These are phyloP conservation scores for Crithidia fasciculata DNA, from an alignment of 208 protist genomes.

Conservation along the genomic window DNA sequence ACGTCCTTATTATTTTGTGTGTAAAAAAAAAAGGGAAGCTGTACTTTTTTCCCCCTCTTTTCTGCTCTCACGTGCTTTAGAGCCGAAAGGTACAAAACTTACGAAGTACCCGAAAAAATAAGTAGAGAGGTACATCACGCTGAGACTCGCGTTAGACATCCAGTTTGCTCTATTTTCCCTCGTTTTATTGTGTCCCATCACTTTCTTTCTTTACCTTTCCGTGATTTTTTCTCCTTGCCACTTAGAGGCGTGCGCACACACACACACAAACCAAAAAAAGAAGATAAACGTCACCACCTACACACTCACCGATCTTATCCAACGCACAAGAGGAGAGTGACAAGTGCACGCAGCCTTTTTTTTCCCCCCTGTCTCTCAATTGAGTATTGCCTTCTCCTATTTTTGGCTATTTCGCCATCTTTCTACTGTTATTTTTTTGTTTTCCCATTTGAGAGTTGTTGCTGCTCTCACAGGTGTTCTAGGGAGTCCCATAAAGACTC, in stretches of 20 bases:
- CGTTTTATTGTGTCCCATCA: background rate
- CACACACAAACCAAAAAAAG: too few species aligned
- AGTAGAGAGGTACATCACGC: background rate
- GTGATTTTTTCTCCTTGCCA: background rate
- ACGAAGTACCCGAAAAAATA: background rate
- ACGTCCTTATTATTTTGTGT: constrained; percentile 11
- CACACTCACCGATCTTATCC: too few species aligned
- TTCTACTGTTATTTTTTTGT: too few species aligned
- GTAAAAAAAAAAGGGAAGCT: background rate
- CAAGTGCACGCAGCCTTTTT: background rate
- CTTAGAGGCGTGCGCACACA: too few species aligned
- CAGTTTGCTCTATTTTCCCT: background rate
- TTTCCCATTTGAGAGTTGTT: too few species aligned
- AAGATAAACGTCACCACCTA: too few species aligned
- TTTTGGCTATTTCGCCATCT: too few species aligned
- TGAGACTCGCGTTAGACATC: background rate
- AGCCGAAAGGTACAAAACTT: background rate
- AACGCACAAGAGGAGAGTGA: background rate
- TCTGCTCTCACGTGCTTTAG: background rate
- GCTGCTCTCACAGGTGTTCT: too few species aligned
- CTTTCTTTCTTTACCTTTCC: background rate
- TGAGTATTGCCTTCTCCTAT: background rate
- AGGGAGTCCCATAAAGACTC: too few species aligned
- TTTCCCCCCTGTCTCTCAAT: background rate
- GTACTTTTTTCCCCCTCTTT: background rate